Base-by-base conservation (phyloP, 441 rosid species). In the Populus hybrid region DNA sequence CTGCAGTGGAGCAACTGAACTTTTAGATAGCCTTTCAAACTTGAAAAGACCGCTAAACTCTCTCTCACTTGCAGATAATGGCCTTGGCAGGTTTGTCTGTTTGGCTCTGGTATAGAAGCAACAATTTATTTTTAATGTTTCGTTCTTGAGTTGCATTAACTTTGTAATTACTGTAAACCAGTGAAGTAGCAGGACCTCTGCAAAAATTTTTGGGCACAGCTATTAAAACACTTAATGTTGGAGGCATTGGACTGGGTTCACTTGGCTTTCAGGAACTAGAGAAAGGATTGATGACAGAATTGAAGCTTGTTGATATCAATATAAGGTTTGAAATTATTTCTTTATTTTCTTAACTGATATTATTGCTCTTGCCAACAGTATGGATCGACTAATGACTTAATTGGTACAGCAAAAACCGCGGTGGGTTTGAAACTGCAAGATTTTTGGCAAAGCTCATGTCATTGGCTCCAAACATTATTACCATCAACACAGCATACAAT, bases 51-150 rank as follows among this genome's bases (percentile, higher is more conserved):
- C 94, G 26, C 82, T 85, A 35, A 84, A 84, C 73, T 86, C 84
- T 79, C 89, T 95, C 35, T 88, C 98, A 46, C 77, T 95, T 79
- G 96, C 94, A 70, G 97, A 95, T 81, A 95, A 95, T 84, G 66
- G 71, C 81, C 94, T 93, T 10, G 92, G 95, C 84, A 89, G 98
- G 98, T 93, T 70, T 40, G 84, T 81, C 64, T 82, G 42, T 79
- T 78, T 80, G 21, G n/a, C 26, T 21, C 80, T 78, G 11, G 63
- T 64, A 12, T 79, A 11, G 76, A 72, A 75, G 74, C 76, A 73
- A 42, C 32, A 71, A 61, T 74, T 63, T 73, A 11, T 77, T 63
- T 35, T 42, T 53, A 72, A 21, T 76, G 46, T 10, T 80, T 21
- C 66, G 65, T 69, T 74, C 69, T 82, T 64, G 72, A 79, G 24